Conservation (phyloP, 176 grass and related monocot genomes). For the Eragrostis nindensis region DNA sequence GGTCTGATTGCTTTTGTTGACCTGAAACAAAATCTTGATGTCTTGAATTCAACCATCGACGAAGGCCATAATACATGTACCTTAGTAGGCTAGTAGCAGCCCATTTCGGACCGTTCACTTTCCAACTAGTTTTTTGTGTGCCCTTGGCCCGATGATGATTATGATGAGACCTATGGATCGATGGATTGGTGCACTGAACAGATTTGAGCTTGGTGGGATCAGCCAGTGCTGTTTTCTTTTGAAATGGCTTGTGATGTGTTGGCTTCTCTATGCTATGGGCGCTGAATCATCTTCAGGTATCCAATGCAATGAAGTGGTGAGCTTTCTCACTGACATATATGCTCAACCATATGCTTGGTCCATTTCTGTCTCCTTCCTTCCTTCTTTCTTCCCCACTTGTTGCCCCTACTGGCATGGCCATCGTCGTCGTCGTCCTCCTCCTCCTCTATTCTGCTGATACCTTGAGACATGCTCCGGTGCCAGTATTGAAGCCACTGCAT, state of each 20-base stretch:
- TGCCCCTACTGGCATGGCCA: not conserved
- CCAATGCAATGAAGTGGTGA: not conserved
- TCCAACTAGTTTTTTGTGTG: constrained; percentile 5
- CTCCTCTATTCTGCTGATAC: not conserved
- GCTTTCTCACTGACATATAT: not conserved
- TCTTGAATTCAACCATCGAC: not conserved
- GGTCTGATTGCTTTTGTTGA: not conserved
- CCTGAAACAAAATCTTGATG: not conserved
- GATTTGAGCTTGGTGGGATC: constrained; percentile 3
- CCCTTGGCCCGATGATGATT: constrained; percentile 30
- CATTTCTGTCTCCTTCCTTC: not conserved
- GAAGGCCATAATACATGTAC: not conserved
- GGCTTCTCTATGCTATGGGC: constrained; percentile 37
- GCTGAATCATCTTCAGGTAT: constrained; percentile 18
- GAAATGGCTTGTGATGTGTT: constrained; percentile 36
- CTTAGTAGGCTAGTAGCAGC: not conserved
- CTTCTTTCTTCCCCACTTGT: not conserved
- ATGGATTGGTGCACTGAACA: not conserved
- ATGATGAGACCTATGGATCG: not conserved
- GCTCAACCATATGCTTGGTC: not conserved
- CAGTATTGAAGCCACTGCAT: constrained; percentile 27
- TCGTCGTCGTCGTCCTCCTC: not conserved
- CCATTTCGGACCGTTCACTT: not conserved
- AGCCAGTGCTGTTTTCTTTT: not conserved
- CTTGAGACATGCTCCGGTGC: not conserved